Evolutionary conservation across 345 rosid species (phyloP).

Genomic region (Luvunga scandens): DNA sequence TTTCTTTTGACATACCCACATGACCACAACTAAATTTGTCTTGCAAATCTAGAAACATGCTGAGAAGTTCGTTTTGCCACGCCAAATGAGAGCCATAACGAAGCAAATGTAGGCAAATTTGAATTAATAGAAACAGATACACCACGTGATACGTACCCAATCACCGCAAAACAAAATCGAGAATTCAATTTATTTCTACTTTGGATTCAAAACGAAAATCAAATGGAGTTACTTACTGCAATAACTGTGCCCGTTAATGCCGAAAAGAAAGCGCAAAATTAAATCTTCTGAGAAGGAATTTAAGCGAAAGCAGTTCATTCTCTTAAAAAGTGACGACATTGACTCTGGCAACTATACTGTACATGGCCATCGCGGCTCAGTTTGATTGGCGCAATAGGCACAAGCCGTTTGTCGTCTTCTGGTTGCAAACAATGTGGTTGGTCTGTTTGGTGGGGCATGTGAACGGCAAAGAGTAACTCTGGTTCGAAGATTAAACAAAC

Average conservation of each 20-base stretch:
- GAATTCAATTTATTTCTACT: background rate
- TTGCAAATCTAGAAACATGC: too few species aligned
- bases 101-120: background rate
- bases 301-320: background rate
- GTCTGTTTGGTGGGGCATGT: background rate
- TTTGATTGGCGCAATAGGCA: background rate
- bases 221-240: background rate
- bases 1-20: too few species aligned
- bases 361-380: background rate
- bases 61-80: too few species aligned
- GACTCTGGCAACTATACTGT: background rate
- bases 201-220: background rate
- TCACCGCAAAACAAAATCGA: background rate
- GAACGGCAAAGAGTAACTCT: background rate
- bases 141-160: conserved; percentile 5
- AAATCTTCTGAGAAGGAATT: background rate
- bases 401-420: background rate
- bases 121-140: background rate
- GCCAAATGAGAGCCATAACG: too few species aligned
- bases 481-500: background rate
- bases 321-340: background rate
- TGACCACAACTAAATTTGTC: too few species aligned
- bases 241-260: background rate
- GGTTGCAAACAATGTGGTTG: background rate
- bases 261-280: background rate